Percentiles rank a stretch among this genome's conserved stretches.
Conservation (phyloP, 257 asterid species). For the Primulina eburnea region DNA sequence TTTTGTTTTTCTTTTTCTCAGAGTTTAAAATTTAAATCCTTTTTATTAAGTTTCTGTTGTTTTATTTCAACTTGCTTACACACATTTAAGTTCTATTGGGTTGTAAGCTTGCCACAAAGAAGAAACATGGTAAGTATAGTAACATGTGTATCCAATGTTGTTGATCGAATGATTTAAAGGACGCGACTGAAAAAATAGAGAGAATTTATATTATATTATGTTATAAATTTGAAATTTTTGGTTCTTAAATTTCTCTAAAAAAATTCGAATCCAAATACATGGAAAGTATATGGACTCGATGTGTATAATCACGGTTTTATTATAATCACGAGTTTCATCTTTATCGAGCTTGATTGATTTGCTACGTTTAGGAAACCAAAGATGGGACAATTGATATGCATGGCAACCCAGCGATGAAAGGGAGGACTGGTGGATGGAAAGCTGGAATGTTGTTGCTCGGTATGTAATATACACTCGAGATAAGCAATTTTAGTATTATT, state of each 20-base stretch:
- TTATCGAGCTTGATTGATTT: conserved; percentile 17
- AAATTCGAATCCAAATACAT: conserved; percentile 8
- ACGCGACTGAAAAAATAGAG: too few relatives aligned
- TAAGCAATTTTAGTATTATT: background rate
- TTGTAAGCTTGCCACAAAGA: background rate
- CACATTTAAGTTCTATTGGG: too few relatives aligned
- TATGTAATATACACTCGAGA: conserved; percentile 19
- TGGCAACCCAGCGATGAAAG: conserved; percentile 57
- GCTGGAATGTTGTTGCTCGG: conserved; percentile 66
- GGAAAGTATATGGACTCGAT: conserved; percentile 1
- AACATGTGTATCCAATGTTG: too few relatives aligned
- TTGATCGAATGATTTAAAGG: too few relatives aligned
- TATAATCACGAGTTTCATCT: background rate
- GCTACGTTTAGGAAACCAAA: conserved; percentile 59
- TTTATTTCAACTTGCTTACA: too few relatives aligned
- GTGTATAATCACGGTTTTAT: background rate
- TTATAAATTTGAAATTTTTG: background rate
- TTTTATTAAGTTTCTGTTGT: too few relatives aligned
- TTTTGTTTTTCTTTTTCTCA: too few relatives aligned
- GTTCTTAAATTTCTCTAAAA: background rate
- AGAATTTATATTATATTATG: too few relatives aligned
- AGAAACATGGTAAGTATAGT: background rate
- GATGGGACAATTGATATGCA: conserved; percentile 57
- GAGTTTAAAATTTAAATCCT: too few relatives aligned
- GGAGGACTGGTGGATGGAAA: conserved; percentile 80